Base-by-base conservation (phyloP, 1,139 yeast genomes). In the Suhomyces bribrorum region DNA sequence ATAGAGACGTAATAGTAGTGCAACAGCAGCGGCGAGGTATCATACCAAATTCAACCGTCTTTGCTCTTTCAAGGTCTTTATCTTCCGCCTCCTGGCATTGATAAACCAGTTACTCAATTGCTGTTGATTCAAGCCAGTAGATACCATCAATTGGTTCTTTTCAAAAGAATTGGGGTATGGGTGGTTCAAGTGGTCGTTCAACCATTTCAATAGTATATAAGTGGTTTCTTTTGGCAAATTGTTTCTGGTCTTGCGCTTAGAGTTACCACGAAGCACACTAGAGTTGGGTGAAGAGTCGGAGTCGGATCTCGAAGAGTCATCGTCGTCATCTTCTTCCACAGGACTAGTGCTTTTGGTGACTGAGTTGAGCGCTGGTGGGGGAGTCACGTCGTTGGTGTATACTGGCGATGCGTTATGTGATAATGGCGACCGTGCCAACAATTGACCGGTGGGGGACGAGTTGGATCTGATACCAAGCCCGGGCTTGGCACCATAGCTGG, bases 41-140 rank as follows among this genome's bases (percentile, higher is more conserved):
- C 39, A 45, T 7, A 47, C 46, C 36, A 57, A 48, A 36, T 54
- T 56, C 42, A 62, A 51, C 26, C 62, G 44, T 43, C 62, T 57
- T 36, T 66, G 70, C 56, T 73, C 71, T 57, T 75, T 63, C 59
- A 66, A 65, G 36, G 61, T 57, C 52, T 69, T 79, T 36, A 88
- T 79, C 59, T 87, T 83, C 54, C 98, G 73, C 56, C 97, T 75
- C 57, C 98, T 77, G 20, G 96, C 97, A 61, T 92, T 92, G 54
- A 92, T 92, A 58, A 92, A 92, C 97, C 98, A 92, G 61, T 92
- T 92, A 47, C 94, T 83, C 45, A 92, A 75, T 61, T 92, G 98
- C 50, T 89, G 95, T 60, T 86, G 81, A 45, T 90, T 86, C 54
- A 92, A 75, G 0, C 97, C 96, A 0, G 98, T 92, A 56, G 79